These are phyloP conservation scores for Mycosphaerella sp. DNA, from an alignment of 2,329 filamentous ascomycete species.

Conservation along the genomic window DNA sequence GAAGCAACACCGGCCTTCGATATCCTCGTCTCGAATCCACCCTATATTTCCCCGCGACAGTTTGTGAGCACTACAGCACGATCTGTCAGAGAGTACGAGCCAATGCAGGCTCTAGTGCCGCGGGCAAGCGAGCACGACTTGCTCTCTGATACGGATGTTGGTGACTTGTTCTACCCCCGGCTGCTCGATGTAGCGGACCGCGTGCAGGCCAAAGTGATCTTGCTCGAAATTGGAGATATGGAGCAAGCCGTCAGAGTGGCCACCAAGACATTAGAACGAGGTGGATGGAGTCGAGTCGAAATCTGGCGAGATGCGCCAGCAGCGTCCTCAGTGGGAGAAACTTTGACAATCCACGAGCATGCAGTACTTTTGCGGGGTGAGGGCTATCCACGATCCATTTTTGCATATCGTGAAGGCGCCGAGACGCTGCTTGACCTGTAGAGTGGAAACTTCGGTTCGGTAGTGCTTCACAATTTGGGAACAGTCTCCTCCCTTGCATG, in stretches of 20 bases:
- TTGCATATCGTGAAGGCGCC: conserved; percentile 36
- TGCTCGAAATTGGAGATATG: conserved; percentile 67
- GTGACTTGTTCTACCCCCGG: conserved; percentile 61
- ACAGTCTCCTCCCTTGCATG: neutral
- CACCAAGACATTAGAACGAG: conserved; percentile 38
- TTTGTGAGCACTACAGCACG: conserved; percentile 59
- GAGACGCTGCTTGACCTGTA: neutral
- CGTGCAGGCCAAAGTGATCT: conserved; percentile 49
- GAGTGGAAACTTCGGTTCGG: neutral
- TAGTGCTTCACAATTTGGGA: neutral
- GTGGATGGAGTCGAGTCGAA: conserved; percentile 46
- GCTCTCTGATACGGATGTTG: conserved; percentile 16
- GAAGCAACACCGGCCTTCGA: conserved; percentile 34
- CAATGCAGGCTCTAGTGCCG: conserved; percentile 68
- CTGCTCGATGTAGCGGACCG: conserved; percentile 52
- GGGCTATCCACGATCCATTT: conserved; percentile 41
- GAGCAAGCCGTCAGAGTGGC: conserved; percentile 61
- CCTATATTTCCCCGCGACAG: conserved; percentile 67
- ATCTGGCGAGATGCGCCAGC: conserved; percentile 65
- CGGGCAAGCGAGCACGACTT: conserved; percentile 30
- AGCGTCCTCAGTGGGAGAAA: conserved; percentile 15
- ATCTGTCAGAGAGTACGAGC: conserved; percentile 78
- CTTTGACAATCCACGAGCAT: conserved; percentile 18
- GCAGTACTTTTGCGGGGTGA: conserved; percentile 33
- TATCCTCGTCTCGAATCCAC: conserved; percentile 79